Base-by-base conservation (phyloP, 2,329 filamentous ascomycete genomes). In the Paecilomyces fulvus region DNA sequence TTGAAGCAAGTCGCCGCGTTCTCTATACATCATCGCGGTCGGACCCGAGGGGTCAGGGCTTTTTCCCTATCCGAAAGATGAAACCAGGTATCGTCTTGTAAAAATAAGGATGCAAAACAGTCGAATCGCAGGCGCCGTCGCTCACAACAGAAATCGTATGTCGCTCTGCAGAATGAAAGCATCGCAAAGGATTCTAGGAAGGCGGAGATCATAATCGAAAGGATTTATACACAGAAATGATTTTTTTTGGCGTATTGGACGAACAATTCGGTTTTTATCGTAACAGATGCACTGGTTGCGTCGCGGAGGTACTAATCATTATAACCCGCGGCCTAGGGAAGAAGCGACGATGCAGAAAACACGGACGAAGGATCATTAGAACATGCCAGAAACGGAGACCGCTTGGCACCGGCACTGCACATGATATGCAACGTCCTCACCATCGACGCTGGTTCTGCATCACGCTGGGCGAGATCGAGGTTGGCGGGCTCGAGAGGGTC, bases 401-500 rank as follows among this genome's bases (percentile, higher is more conserved):
- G 56, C 52, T 57, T 58, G 60, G 58, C 59, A 60, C 58, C 59
- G 61, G 60, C 55, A 56, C 61, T 57, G 60, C 65, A 60, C 62
- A 62, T 55, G 59, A 54, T 61, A 61, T 48, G 61, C 56, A 51
- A 55, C 43, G 57, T 51, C 55, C 58, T 73, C 65, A 75, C 72
- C 73, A 75, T 63, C 73, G 71, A 59, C 72, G 73, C 61, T 74
- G 72, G 59, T 68, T 65, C 77, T 85, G 83, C 79, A 83, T 81
- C 76, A 83, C 80, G 70, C 78, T 81, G 58, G 84, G 84, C 56
- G 83, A 85, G 68, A 86, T 81, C 62, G 82, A 85, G 60, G 87
- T 87, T 25, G 92, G 90, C 64, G 92, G 92, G 78, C 90, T 95
- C 56, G 90, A 86, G 79, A 96, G 87, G 68, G 85, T 83, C 73